These are phyloP conservation scores for Erigeron canadensis DNA, from an alignment of 129 eudicot genomes.

Conservation along the genomic window DNA sequence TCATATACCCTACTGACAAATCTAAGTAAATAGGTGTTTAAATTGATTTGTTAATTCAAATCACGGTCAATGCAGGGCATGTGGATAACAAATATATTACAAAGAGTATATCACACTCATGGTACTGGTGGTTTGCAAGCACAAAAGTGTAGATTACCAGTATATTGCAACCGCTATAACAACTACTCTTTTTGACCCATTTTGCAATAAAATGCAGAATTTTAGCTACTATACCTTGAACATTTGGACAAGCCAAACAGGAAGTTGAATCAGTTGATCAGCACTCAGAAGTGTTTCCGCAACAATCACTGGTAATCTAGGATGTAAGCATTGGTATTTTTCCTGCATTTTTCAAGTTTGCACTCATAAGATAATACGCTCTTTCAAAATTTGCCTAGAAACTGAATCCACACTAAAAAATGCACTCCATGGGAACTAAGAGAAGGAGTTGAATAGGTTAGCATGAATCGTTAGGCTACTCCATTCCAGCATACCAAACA, in stretches of 20 bases:
- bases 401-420: too few relatives aligned
- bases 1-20: background rate
- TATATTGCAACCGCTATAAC: too few relatives aligned
- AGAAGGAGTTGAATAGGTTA: background rate
- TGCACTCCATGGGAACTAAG: background rate
- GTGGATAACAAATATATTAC: background rate
- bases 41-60: background rate
- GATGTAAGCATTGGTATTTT: constrained; percentile 72
- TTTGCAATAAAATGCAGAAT: background rate
- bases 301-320: constrained; percentile 79
- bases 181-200: background rate
- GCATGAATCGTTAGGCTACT: too few relatives aligned
- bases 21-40: background rate
- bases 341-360: constrained; percentile 52
- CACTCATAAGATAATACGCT: background rate
- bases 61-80: background rate
- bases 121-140: too few relatives aligned
- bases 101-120: too few relatives aligned
- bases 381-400: background rate
- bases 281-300: constrained; percentile 91
- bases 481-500: too few relatives aligned
- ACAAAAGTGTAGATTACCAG: too few relatives aligned
- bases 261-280: constrained; percentile 82
- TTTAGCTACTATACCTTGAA: constrained; percentile 70
- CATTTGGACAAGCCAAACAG: constrained; percentile 88